These are phyloP conservation scores for Fusarium kyushuense DNA, from an alignment of 2,329 filamentous ascomycete species.

Conservation along the genomic window DNA sequence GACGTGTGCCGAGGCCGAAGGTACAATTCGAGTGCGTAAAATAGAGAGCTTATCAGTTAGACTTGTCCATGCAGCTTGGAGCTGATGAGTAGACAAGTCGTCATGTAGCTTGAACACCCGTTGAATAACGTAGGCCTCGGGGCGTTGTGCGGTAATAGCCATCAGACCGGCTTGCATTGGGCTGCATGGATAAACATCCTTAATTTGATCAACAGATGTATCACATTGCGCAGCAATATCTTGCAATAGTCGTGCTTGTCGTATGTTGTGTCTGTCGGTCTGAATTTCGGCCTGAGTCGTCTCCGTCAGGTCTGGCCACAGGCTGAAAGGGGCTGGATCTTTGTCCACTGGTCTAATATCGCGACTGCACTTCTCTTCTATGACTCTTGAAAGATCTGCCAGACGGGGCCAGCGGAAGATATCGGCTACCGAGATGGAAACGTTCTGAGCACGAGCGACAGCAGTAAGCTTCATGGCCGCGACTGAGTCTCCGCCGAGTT, in stretches of 20 bases:
- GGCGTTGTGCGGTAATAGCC: slow-evolving; percentile 1
- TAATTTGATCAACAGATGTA: neutral
- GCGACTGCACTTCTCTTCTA: neutral
- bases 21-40: slow-evolving; percentile 1
- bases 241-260: neutral
- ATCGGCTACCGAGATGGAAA: slow-evolving; percentile 4
- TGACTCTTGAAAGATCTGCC: neutral
- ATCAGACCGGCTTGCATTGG: slow-evolving; percentile 4
- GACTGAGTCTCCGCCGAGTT: slow-evolving; percentile 2
- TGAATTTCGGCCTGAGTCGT: neutral
- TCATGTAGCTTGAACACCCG: neutral
- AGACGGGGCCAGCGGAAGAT: slow-evolving; percentile 4
- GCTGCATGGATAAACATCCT: slow-evolving; percentile 5
- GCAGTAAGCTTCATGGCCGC: neutral
- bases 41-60: neutral
- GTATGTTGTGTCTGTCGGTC: neutral
- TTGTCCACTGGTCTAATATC: neutral
- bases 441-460: neutral
- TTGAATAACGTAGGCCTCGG: slow-evolving; percentile 2
- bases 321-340: slow-evolving; percentile 1
- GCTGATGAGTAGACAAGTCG: neutral
- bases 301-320: neutral
- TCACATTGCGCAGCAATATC: neutral
- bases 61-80: neutral
- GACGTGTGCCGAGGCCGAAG: neutral